phyloP scores from a whole-genome alignment of 805 yeast genomes.

The Ogataea zsoltii region DNA sequence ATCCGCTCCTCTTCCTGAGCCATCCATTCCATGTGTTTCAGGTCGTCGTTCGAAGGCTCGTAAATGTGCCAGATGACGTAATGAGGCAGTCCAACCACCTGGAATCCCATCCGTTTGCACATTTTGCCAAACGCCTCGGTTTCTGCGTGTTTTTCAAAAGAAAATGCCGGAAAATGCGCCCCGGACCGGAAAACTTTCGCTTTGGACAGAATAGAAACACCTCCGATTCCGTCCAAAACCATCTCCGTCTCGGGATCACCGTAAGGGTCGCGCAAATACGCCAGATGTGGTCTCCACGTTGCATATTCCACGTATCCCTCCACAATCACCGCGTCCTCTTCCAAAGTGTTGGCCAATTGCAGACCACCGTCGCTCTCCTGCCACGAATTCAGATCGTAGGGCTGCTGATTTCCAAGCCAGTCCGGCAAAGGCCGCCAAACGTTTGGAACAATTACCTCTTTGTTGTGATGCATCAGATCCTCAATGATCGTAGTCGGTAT shows the following conservation, averaged over 20 bases:
- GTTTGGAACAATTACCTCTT: slow-evolving; percentile 92
- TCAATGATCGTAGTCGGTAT: slow-evolving; percentile 82
- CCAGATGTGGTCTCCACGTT: slow-evolving; percentile 97
- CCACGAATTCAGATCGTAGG: slow-evolving; percentile 85
- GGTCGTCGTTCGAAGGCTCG: slow-evolving; percentile 92
- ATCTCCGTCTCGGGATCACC: slow-evolving; percentile 94
- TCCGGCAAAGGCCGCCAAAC: slow-evolving; percentile 90
- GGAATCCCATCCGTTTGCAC: slow-evolving; percentile 81
- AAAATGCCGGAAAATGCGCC: slow-evolving; percentile 94
- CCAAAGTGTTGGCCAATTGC: slow-evolving; percentile 71
- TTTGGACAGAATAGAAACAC: slow-evolving; percentile 87
- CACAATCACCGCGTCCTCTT: slow-evolving; percentile 94
- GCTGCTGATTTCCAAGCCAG: slow-evolving; percentile 83
- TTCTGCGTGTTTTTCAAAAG: slow-evolving; percentile 95
- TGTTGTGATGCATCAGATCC: slow-evolving; percentile 88
- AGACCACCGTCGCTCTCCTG: slow-evolving; percentile 82
- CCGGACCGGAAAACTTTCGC: slow-evolving; percentile 87
- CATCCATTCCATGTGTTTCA: slow-evolving; percentile 83
- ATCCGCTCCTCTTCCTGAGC: slow-evolving; percentile 73
- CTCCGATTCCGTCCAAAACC: slow-evolving; percentile 96
- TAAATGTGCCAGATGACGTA: slow-evolving; percentile 96
- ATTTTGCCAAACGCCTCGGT: slow-evolving; percentile 96
- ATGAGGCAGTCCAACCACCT: slow-evolving; percentile 89
- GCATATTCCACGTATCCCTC: slow-evolving; percentile 98
- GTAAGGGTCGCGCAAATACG: slow-evolving; percentile 90